phyloP scores from a whole-genome alignment of 2,329 filamentous ascomycete species.

The Dendryphion nanum region DNA sequence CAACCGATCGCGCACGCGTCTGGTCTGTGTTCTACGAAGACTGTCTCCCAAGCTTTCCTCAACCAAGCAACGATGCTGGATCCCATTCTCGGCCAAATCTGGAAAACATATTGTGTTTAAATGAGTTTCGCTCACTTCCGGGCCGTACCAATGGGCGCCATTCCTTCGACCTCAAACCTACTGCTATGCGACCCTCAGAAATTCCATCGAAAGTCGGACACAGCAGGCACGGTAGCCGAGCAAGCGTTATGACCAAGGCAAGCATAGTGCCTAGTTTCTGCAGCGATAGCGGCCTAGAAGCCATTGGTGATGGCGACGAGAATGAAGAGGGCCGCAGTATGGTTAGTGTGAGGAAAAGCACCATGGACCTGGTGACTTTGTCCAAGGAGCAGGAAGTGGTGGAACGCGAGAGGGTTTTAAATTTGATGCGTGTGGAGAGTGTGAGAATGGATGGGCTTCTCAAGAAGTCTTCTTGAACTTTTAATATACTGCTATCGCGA shows the following conservation, averaged over 20 bases:
- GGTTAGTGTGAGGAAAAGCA: constrained; percentile 39
- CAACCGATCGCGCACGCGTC: constrained; percentile 24
- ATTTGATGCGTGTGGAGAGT: constrained; percentile 14
- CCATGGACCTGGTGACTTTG: constrained; percentile 40
- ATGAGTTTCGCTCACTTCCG: constrained; percentile 8
- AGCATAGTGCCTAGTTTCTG: constrained; percentile 17
- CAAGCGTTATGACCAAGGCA: constrained; percentile 16
- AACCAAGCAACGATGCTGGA: constrained; percentile 18
- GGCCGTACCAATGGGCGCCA: constrained; percentile 10
- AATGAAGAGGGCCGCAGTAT: constrained; percentile 19
- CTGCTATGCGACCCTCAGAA: constrained; percentile 13
- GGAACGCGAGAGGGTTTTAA: constrained; percentile 32
- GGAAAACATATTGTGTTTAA: constrained; percentile 7
- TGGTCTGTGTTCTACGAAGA: constrained; percentile 38
- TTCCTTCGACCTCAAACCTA: constrained; percentile 18
- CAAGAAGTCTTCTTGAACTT: too few species aligned
- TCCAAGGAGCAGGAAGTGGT: constrained; percentile 36
- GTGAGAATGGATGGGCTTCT: background rate
- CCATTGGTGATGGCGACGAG: constrained; percentile 9
- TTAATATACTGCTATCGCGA: too few species aligned
- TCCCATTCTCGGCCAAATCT: constrained; percentile 1
- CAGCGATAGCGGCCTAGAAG: too few species aligned
- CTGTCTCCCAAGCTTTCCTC: constrained; percentile 28
- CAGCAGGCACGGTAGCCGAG: constrained; percentile 21
- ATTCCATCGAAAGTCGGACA: constrained; percentile 10